These are phyloP conservation scores for Hansenula sp. DNA, from an alignment of 1,139 yeast genomes.

Conservation along the genomic window DNA sequence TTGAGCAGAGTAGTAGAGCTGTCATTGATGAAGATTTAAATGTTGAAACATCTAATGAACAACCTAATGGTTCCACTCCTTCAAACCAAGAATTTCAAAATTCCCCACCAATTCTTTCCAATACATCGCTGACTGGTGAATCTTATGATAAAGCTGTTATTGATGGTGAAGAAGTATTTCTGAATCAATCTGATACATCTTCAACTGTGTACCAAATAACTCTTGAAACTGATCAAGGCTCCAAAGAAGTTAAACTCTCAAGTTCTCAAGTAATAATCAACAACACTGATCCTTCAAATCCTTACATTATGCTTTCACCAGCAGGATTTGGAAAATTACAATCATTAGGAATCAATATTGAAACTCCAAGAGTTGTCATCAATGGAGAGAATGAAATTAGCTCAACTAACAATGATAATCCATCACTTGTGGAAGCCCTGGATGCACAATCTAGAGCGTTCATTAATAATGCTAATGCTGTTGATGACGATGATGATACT, in stretches of 20 bases:
- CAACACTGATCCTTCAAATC: constrained; percentile 31
- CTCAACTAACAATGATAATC: background rate
- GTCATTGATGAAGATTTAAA: background rate
- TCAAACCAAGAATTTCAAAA: background rate
- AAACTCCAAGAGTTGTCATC: constrained; percentile 7
- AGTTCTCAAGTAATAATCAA: constrained; percentile 41
- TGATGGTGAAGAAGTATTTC: background rate
- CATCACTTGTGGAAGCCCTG: too few species aligned
- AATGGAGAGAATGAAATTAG: background rate
- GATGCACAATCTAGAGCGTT: too few species aligned
- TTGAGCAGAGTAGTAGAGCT: background rate
- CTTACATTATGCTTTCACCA: constrained; percentile 37
- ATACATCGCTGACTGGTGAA: constrained; percentile 10
- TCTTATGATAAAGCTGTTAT: constrained; percentile 7
- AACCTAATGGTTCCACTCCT: too few species aligned
- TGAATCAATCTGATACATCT: constrained; percentile 1
- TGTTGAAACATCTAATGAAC: background rate
- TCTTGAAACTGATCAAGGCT: constrained; percentile 11
- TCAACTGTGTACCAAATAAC: constrained; percentile 8
- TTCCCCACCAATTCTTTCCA: constrained; percentile 4
- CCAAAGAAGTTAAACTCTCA: constrained; percentile 25
- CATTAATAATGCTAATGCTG: too few species aligned
- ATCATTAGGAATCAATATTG: constrained; percentile 15
- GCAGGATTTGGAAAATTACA: constrained; percentile 35
- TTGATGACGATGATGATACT: too few species aligned